Conservation (phyloP, 2,329 filamentous ascomycete genomes). For the Dactylonectria macrodidyma region DNA sequence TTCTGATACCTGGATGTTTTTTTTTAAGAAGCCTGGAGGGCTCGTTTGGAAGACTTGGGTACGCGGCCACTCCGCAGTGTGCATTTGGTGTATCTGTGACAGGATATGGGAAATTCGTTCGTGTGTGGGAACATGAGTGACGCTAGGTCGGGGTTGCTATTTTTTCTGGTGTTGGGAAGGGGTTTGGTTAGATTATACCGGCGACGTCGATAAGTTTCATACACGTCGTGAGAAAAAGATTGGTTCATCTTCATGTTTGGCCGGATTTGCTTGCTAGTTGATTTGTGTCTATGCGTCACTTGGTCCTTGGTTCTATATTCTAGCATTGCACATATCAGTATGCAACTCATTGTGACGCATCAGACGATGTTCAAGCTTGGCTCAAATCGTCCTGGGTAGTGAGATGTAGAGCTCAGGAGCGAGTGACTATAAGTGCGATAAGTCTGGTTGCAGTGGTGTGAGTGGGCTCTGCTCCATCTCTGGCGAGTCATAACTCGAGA, state of each 20-base stretch:
- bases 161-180: conserved; percentile 32
- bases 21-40: conserved; percentile 18
- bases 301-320: too few species aligned
- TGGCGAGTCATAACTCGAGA: too few species aligned
- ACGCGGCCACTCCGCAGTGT: conserved; percentile 10
- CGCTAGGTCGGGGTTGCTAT: conserved; percentile 18
- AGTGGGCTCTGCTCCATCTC: too few species aligned
- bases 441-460: too few species aligned
- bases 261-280: neutral
- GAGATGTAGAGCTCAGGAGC: too few species aligned
- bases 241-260: neutral
- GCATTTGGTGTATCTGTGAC: conserved; percentile 16
- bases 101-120: conserved; percentile 30
- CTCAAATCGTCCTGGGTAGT: too few species aligned
- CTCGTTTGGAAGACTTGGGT: conserved; percentile 26
- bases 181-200: conserved; percentile 47
- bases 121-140: conserved; percentile 25
- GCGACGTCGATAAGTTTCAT: conserved; percentile 40
- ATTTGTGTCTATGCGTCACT: neutral
- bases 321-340: too few species aligned
- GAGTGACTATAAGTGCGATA: too few species aligned
- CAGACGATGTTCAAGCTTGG: too few species aligned
- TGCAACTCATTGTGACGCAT: too few species aligned
- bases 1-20: conserved; percentile 37
- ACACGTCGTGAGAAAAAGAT: conserved; percentile 20